Base-by-base conservation (phyloP, 2,329 filamentous ascomycete genomes). In the Triangularia verruculosa region DNA sequence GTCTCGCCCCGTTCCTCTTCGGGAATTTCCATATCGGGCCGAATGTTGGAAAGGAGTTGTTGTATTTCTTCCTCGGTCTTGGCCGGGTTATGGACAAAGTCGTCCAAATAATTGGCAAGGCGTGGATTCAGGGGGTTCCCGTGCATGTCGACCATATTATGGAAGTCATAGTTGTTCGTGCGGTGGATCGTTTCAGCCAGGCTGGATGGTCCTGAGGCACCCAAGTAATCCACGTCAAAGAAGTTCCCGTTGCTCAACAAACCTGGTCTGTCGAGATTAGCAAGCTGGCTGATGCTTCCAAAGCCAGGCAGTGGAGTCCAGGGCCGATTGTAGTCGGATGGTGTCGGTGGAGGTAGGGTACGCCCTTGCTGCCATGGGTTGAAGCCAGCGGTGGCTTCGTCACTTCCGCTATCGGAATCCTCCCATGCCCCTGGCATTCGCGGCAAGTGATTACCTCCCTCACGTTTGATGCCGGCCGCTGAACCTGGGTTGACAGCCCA, bases 1-100 rank as follows among this genome's bases (percentile, higher is more conserved):
- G 89, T 92, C 24, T 85, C 84, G 63, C 90, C 86, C 15, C 89
- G 83, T 59, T 87, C 81, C 61, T 88, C 82, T 27, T 81, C 79
- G 0, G 83, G 79, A 12, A 89, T 81, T 6, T 90, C 86, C 70
- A 86, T 82, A 70, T 93, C 91, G 0, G 90, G 88, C 22, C 87
- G 82, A 67, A 93, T 93, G 65, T 91, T 92, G 53, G 87, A 81
- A 11, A 94, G 77, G 4, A 94, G 77, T 25, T 87, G 82, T 67
- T 89, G 84, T 62, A 94, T 84, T 70, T 93, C 89, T 64, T 89
- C 82, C n/a, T 83, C 74, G 1, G 75, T 78, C 59, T 79, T 73
- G 32, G 74, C 70, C 9, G 78, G 72, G 61, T 79, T 76, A 5
- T 79, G 73, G 17, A 74, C 72, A 17, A 72, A 71, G 60, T 77